Conservation (phyloP, 73 alveolate species). For the Paramecium caudatum region DNA sequence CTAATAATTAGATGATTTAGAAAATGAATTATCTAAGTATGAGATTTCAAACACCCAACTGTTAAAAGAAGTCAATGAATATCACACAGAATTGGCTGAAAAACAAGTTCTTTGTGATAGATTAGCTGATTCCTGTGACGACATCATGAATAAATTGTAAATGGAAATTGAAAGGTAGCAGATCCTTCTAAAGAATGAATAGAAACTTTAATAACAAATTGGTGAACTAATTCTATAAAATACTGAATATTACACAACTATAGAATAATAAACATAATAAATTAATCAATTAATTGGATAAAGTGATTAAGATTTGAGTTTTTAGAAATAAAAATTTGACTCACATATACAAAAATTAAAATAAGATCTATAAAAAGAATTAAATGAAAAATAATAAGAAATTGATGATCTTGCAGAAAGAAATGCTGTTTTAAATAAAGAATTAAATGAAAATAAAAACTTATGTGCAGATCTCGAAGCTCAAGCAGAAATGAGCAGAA, state of each 20-base stretch:
- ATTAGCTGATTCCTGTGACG: slow-evolving; percentile 43
- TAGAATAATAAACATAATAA: background rate
- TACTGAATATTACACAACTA: background rate
- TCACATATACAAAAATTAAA: background rate
- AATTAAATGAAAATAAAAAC: background rate
- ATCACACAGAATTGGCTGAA: background rate
- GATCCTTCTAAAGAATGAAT: background rate
- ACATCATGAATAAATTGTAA: background rate
- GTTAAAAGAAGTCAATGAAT: background rate
- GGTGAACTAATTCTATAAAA: background rate
- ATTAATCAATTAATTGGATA: background rate
- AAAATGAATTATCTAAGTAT: background rate
- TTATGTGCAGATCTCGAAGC: background rate
- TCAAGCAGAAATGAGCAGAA: background rate
- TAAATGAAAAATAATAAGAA: background rate
- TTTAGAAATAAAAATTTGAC: background rate
- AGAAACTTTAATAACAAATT: background rate
- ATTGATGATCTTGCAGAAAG: background rate
- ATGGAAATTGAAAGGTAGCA: background rate
- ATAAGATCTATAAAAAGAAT: background rate
- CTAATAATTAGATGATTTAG: background rate
- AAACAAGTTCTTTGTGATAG: background rate
- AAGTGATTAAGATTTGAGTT: background rate
- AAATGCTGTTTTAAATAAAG: background rate
- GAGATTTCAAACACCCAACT: background rate